Base-by-base conservation (phyloP, 768 basidiomycete genomes). In the Tricholomella constricta region DNA sequence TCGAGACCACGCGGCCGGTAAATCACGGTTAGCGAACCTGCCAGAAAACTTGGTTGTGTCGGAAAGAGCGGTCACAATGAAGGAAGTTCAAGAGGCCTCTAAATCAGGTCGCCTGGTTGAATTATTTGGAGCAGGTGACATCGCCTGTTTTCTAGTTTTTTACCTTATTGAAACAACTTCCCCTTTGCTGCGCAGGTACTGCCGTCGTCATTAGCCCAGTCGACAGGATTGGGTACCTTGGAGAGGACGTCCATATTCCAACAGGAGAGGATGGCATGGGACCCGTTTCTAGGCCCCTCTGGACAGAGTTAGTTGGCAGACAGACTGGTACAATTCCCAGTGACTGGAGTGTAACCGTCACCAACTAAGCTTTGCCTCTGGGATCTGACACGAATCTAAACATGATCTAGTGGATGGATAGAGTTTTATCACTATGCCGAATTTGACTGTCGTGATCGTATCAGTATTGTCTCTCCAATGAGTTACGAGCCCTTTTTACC, bases 321-420 rank as follows among this genome's bases (percentile, higher is more conserved):
- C 92, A 96, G 70, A 86, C 84, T 56, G 93, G 93, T 4, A 69
- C 72, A 56, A 85, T 93, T 51, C 73, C 80, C 38, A 89, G 89
- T 66, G 83, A 87, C 25, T 96, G 93, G 93, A 89, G 84, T 64
- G 84, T 89, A 22, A 60, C 69, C 14, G 71, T 80, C 32, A 56
- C 65, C 3, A 68, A 69, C 45, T 70, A 66, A 52, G 51, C 23
- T 5, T 36, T 36, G 8, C 12, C 6, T 6, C 31, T 29, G 22
- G 23, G 20, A 22, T 35, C 15, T 35, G 3, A 32, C 10, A 6
- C 17, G 3, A 17, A 19, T 40, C 4, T 5, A 22, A 20, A 19
- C 6, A 6, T 7, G 11, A n/a, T 35, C 34, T n/a, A 38, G 15
- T 38, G 15, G 17, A 19, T 7, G 38, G 20, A 32, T 32, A 32